Base-by-base conservation (phyloP, 495 filamentous ascomycete species). In the Penicillium psychrofluorescens region DNA sequence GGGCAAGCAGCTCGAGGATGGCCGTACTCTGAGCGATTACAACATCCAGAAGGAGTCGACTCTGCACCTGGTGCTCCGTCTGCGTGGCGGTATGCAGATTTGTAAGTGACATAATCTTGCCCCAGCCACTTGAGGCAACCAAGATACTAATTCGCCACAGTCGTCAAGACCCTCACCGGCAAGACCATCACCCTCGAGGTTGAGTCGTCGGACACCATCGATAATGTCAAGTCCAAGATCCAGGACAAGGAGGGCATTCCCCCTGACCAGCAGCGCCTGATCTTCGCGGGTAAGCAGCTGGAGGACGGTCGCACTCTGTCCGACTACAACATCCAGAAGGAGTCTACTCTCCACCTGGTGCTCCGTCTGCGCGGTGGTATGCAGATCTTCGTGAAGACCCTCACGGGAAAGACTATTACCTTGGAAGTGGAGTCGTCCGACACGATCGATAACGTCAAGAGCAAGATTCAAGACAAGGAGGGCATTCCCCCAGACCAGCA, bases 151-250 rank as follows among this genome's bases (percentile, higher is more conserved):
- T 16, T 11, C 22, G 9, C 45, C 36, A 59, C 57, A 76, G 78
- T 90, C 66, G 85, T 89, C 59, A 90, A 90, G 77, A 88, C 85
- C 53, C 78, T 97, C 29, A 95, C 91, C 47, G 91, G 91, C 52
- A 95, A 96, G 79, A 96, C 91, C 63, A 96, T 97, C 72, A 97
- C 91, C 50, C 82, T 96, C 32, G 91, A 97, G 78, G 91, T 97
- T 9, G 91, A 97, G 66, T 95, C 90, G 0, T 86, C 80, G 16
- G 90, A 95, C 61, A 95, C 90, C 51, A 95, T 95, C 78, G 90
- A 95, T 72, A 97, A 95, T 59, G 90, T 97, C 29, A 86, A 86
- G 74, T 76, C 76, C 30, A 86, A 86, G 70, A 86, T 86, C 36
- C 83, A 85, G 63, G 83, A 87, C 47, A 87, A 87, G 70, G 83